Evolutionary conservation across 2,329 filamentous ascomycete species (phyloP).

Genomic region (Cladophialophora carrionii): DNA sequence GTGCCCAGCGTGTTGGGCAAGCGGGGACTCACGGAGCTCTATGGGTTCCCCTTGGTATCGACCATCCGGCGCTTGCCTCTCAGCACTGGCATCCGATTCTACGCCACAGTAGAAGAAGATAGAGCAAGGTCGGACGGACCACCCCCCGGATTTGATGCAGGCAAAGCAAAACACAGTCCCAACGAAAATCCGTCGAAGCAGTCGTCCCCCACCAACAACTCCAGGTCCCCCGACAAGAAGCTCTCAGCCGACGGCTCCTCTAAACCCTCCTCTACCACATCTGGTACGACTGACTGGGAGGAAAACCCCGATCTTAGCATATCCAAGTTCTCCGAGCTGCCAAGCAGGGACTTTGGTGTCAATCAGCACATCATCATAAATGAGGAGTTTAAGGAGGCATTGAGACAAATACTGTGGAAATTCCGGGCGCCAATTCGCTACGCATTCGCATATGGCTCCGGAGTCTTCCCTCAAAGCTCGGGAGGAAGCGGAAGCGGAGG

Average conservation of each 20-base stretch:
- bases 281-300: slow-evolving; percentile 67
- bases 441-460: slow-evolving; percentile 95
- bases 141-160: slow-evolving; percentile 27
- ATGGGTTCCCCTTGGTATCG: slow-evolving; percentile 23
- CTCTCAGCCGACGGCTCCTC: slow-evolving; percentile 23
- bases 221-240: slow-evolving; percentile 9
- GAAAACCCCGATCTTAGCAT: slow-evolving; percentile 72
- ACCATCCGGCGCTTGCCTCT: slow-evolving; percentile 20
- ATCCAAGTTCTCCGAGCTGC: slow-evolving; percentile 73
- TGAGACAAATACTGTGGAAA: slow-evolving; percentile 85
- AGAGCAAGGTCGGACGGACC: slow-evolving; percentile 14
- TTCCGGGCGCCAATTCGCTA: slow-evolving; percentile 94
- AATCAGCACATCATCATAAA: slow-evolving; percentile 98
- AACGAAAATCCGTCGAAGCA: slow-evolving; percentile 11
- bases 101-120: slow-evolving; percentile 30
- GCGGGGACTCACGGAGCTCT: slow-evolving; percentile 36
- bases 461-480: slow-evolving; percentile 81
- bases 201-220: slow-evolving; percentile 5
- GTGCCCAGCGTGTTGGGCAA: slow-evolving; percentile 39
- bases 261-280: slow-evolving; percentile 21
- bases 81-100: slow-evolving; percentile 20
- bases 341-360: slow-evolving; percentile 80
- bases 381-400: slow-evolving; percentile 87
- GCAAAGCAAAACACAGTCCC: slow-evolving; percentile 23
- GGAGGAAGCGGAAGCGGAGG: slow-evolving; percentile 44